Conservation (phyloP, 306 rosid genomes). For the Glycine tomentella region DNA sequence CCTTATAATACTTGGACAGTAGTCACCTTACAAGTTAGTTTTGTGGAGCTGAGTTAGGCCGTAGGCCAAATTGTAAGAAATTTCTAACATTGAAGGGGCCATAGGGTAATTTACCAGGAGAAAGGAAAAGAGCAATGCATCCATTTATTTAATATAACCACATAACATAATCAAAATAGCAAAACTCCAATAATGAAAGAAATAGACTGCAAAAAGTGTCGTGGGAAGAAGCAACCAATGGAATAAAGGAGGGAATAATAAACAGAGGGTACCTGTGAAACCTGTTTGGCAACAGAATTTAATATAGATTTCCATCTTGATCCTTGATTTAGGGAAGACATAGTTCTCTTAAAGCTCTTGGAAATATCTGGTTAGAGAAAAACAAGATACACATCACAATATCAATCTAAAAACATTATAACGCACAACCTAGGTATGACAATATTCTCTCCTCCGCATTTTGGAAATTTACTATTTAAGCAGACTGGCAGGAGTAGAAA, state of each 20-base stretch:
- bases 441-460: slow-evolving; percentile 24
- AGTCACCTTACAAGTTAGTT: too few relatives aligned
- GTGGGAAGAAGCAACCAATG: slow-evolving; percentile 37
- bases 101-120: slow-evolving; percentile 19
- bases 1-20: too few relatives aligned
- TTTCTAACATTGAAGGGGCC: slow-evolving; percentile 16
- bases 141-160: slow-evolving; percentile 41
- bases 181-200: slow-evolving; percentile 28
- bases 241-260: slow-evolving; percentile 15
- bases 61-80: too few relatives aligned
- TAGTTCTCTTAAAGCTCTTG: slow-evolving; percentile 54
- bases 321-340: slow-evolving; percentile 57
- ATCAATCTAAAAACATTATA: slow-evolving; percentile 33
- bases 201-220: slow-evolving; percentile 8
- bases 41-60: too few relatives aligned
- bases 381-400: slow-evolving; percentile 46
- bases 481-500: slow-evolving; percentile 27
- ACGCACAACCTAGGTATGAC: slow-evolving; percentile 4
- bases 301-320: slow-evolving; percentile 83
- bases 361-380: slow-evolving; percentile 57
- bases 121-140: not conserved
- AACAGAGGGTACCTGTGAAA: slow-evolving; percentile 76
- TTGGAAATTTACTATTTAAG: slow-evolving; percentile 20
- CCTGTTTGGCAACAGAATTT: slow-evolving; percentile 82
- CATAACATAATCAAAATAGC: slow-evolving; percentile 10